Base-by-base conservation (phyloP, 2,329 filamentous ascomycete species). In the Epicoccum sorghinum region DNA sequence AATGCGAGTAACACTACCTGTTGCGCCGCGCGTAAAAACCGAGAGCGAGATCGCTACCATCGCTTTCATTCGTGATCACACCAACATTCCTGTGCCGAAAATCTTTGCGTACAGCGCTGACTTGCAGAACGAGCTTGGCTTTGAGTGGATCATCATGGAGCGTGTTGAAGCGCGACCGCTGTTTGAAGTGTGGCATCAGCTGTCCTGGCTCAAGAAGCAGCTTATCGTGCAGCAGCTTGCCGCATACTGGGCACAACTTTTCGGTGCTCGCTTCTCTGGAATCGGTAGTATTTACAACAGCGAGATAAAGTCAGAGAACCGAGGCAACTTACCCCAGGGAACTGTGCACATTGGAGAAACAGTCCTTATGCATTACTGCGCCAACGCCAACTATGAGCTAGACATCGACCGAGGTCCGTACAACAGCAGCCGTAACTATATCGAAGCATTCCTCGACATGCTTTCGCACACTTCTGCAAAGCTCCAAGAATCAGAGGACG, bases 21-120 rank as follows among this genome's bases (percentile, higher is more conserved):
- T 43, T 6, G 41, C 29, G 9, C 41, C 32, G 12, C 4, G 18
- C 4, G 44, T 27, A 39, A 59, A 5, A 27, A 61, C 13, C 47
- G 45, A 8, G 52, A 60, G 37, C 41, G 53, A 52, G 45, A 57
- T 14, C 8, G 38, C 46, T 3, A 48, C 45, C 4, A 27, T 49
- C 6, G 23, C 25, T 9, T 24, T 32, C 7, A 25, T 47, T 13
- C 18, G 18, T 4, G 10, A 12, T 6, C 25, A 33, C 1, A 47
- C 36, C 3, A 47, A 4, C 22, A 25, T 40, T 9, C 36, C 45
- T 18, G 36, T 40, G 4, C 45, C 25, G 2, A 4, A 13, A 12
- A n/a, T 40, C 8, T 7, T 33, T 4, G 18, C 36, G 12, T 25
- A 33, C 29, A 13, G 14, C 7, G 25, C 25, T 5, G 18, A 33